A percentile compares a stretch with the other conserved stretches of the same genome.
Conservation (phyloP, 768 basidiomycete species). For the Tricholoma terreum region DNA sequence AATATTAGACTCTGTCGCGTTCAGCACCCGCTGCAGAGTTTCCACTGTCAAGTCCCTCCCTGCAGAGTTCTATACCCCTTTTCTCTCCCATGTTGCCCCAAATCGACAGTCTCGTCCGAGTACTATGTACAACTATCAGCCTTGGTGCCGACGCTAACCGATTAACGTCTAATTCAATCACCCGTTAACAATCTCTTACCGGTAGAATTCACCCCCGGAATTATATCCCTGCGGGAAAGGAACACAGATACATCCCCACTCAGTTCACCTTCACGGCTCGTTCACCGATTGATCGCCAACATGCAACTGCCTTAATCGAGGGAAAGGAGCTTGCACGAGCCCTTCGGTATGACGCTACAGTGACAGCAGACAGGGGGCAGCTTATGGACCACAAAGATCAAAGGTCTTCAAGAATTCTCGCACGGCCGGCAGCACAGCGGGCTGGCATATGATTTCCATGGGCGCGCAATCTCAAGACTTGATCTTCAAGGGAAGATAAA, state of each 20-base stretch:
- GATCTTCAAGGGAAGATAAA: constrained; percentile 68
- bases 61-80: constrained; percentile 50
- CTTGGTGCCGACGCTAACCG: too few species aligned
- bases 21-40: neutral
- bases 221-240: constrained; percentile 84
- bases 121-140: constrained; percentile 30
- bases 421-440: constrained; percentile 63
- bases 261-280: constrained; percentile 63
- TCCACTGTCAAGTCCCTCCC: constrained; percentile 38
- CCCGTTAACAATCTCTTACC: constrained; percentile 68
- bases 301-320: constrained; percentile 54
- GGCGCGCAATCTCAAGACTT: constrained; percentile 89
- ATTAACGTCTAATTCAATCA: neutral
- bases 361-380: too few species aligned
- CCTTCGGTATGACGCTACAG: constrained; percentile 75
- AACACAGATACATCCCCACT: constrained; percentile 91
- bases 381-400: constrained; percentile 68
- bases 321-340: constrained; percentile 58
- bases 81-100: constrained; percentile 63
- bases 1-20: neutral
- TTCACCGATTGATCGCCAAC: constrained; percentile 41
- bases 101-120: constrained; percentile 63
- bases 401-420: constrained; percentile 62
- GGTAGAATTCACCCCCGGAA: constrained; percentile 72
- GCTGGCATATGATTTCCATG: constrained; percentile 68